Evolutionary conservation across 352 stramenopile genomes (phyloP).

Genomic region (Phytophthora citrophthora): DNA sequence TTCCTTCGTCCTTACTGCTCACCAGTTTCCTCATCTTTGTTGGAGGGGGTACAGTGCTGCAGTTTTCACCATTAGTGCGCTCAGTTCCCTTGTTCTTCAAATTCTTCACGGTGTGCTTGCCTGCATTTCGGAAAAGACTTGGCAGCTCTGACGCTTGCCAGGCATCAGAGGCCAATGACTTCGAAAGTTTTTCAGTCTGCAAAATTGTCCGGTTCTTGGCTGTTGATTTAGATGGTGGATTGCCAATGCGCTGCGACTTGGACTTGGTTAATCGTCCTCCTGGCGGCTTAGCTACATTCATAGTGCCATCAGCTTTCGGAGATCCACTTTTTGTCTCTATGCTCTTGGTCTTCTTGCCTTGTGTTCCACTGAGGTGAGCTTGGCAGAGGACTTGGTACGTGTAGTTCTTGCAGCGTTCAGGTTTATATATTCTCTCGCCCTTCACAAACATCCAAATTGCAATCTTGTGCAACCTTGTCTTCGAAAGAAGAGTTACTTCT

Average conservation of each 20-base stretch:
- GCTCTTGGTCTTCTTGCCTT: background rate
- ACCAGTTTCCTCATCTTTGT: too few species aligned
- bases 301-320: too few species aligned
- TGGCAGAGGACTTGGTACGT: constrained; percentile 2
- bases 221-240: background rate
- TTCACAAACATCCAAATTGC: constrained; percentile 6
- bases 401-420: constrained; percentile 10
- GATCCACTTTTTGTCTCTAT: too few species aligned
- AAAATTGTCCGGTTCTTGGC: constrained; percentile 11
- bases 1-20: background rate
- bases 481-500: background rate
- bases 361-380: constrained; percentile 1
- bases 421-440: constrained; percentile 2
- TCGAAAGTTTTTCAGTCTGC: constrained; percentile 5
- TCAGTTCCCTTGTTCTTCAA: constrained; percentile 6
- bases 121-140: constrained; percentile 19
- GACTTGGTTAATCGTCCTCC: background rate
- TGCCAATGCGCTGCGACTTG: background rate
- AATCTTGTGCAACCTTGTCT: too few species aligned
- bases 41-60: too few species aligned
- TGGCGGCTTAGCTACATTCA: too few species aligned
- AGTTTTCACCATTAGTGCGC: background rate
- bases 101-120: constrained; percentile 3
- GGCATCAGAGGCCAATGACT: background rate
- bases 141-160: constrained; percentile 24